Percentiles rank a stretch among this genome's conserved stretches.
phyloP scores from a whole-genome alignment of 2,329 filamentous ascomycete species.

The Aspergillus ochraceoroseus region DNA sequence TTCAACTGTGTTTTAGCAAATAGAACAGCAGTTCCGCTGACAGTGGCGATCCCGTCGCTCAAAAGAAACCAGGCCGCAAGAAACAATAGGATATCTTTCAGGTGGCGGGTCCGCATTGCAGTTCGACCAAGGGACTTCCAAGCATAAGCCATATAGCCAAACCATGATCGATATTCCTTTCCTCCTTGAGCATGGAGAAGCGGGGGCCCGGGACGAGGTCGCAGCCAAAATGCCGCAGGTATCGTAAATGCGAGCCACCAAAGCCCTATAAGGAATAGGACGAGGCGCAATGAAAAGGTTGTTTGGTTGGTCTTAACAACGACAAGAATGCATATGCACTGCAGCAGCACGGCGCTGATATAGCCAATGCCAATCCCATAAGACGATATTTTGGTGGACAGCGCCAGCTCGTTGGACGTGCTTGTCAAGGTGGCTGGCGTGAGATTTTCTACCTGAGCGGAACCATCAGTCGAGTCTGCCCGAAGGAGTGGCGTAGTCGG shows the following conservation, averaged over 20 bases:
- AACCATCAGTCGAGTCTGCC: slow-evolving; percentile 11
- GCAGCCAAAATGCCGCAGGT: slow-evolving; percentile 79
- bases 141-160: slow-evolving; percentile 71
- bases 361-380: slow-evolving; percentile 94
- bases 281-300: slow-evolving; percentile 78
- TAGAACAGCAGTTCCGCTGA: slow-evolving; percentile 87
- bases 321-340: slow-evolving; percentile 73
- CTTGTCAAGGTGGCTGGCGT: slow-evolving; percentile 2
- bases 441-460: slow-evolving; percentile 6
- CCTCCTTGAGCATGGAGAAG: slow-evolving; percentile 47
- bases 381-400: slow-evolving; percentile 88
- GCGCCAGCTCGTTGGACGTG: slow-evolving; percentile 61
- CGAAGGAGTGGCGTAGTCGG: slow-evolving; percentile 28
- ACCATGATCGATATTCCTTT: slow-evolving; percentile 50
- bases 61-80: slow-evolving; percentile 90
- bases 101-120: slow-evolving; percentile 63
- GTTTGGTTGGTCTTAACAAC: slow-evolving; percentile 69
- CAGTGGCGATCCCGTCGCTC: slow-evolving; percentile 89
- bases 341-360: slow-evolving; percentile 75
- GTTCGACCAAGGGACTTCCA: slow-evolving; percentile 86
- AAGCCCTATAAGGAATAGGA: slow-evolving; percentile 75
- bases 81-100: slow-evolving; percentile 80
- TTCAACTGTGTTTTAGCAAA: slow-evolving; percentile 91
- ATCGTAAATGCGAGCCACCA: slow-evolving; percentile 96
- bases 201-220: slow-evolving; percentile 82